A percentile compares a stretch with the other conserved stretches of the same genome.
phyloP scores from a whole-genome alignment of 306 rosid species.

The Biancaea sappan region DNA sequence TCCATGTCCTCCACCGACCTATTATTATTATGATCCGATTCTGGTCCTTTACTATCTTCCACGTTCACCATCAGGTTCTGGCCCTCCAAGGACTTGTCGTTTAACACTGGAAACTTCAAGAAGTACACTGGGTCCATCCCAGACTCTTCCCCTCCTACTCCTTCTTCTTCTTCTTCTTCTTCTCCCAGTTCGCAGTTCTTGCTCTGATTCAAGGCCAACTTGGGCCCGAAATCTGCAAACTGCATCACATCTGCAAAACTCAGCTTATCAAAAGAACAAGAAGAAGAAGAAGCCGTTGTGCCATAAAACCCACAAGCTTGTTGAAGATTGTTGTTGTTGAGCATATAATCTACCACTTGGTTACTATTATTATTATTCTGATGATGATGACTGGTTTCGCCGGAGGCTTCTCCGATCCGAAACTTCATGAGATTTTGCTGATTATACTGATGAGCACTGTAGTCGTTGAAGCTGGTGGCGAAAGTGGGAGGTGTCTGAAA shows the following conservation, averaged over 20 bases:
- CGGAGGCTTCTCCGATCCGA: constrained; percentile 46
- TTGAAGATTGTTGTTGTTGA: constrained; percentile 38
- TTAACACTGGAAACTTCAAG: constrained; percentile 83
- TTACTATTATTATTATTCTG: not conserved
- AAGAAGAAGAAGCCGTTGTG: not conserved
- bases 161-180: not conserved
- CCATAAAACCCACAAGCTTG: constrained; percentile 43
- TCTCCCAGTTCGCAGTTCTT: constrained; percentile 24
- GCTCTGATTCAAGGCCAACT: constrained; percentile 66
- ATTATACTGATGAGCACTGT: constrained; percentile 36
- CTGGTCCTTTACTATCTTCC: not conserved
- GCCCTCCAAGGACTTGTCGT: constrained; percentile 53
- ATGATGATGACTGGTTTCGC: constrained; percentile 31
- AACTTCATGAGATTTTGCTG: constrained; percentile 52
- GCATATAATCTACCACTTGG: constrained; percentile 53
- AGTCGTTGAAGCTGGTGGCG: constrained; percentile 48
- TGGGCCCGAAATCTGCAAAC: constrained; percentile 93
- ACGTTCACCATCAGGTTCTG: constrained; percentile 41
- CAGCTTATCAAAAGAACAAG: constrained; percentile 57
- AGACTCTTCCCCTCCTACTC: constrained; percentile 16
- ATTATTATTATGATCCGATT: too few relatives aligned
- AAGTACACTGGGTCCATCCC: constrained; percentile 83
- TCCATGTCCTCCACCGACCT: constrained; percentile 14
- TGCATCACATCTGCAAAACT: constrained; percentile 94
- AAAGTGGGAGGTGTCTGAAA: constrained; percentile 62